Conservation (phyloP, 148 eudicot genomes). For the Nyssa sinensis region DNA sequence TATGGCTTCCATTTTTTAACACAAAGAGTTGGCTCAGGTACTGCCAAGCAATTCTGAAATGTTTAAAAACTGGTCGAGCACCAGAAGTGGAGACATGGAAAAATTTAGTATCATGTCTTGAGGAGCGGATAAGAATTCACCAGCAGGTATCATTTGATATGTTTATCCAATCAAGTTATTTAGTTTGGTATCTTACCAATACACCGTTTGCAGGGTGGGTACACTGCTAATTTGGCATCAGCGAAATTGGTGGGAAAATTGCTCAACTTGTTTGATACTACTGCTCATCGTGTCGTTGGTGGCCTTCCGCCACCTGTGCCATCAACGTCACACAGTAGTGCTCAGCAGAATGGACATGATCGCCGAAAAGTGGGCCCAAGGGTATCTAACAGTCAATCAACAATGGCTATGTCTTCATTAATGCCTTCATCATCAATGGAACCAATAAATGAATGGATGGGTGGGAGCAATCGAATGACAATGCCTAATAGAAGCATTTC, state of each 20-base stretch:
- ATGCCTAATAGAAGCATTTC: constrained; percentile 77
- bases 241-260: constrained; percentile 68
- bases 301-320: constrained; percentile 77
- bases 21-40: constrained; percentile 47
- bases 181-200: background rate
- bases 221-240: constrained; percentile 66
- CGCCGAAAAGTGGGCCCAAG: constrained; percentile 44
- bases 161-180: too few relatives aligned
- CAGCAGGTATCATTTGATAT: constrained; percentile 60
- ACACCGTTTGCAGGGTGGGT: constrained; percentile 68
- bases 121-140: constrained; percentile 73
- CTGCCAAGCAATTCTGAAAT: constrained; percentile 67
- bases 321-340: constrained; percentile 33
- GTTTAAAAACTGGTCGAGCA: constrained; percentile 71
- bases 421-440: constrained; percentile 63
- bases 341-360: constrained; percentile 44
- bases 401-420: constrained; percentile 84
- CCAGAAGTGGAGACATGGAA: constrained; percentile 70
- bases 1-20: constrained; percentile 20
- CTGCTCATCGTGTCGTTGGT: constrained; percentile 92
- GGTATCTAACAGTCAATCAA: constrained; percentile 78
- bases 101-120: constrained; percentile 64
- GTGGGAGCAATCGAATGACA: constrained; percentile 43
- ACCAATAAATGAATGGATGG: constrained; percentile 65
- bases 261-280: constrained; percentile 69